Base-by-base conservation (phyloP, 495 filamentous ascomycete species). In the Pyrenula aspistea region DNA sequence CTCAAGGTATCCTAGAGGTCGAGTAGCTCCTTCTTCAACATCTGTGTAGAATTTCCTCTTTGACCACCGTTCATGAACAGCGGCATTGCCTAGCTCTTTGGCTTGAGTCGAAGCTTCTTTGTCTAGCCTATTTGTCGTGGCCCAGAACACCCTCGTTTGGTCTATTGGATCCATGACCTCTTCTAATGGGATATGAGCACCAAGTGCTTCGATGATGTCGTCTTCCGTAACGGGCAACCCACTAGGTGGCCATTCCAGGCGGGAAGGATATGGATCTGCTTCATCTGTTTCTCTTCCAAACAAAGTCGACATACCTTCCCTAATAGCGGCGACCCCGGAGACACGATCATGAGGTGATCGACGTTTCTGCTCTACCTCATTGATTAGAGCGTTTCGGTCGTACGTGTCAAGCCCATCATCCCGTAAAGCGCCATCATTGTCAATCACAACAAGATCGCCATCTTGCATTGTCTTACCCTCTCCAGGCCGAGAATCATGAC, bases 31-130 rank as follows among this genome's bases (percentile, higher is more conserved):
- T 64, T 90, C 87, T 70, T 89, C 87, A 63, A 89, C 86, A 49
- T 91, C 88, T 21, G 86, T 76, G 61, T 91, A 91, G 61, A 91
- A 91, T 24, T 82, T 81, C 54, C 88, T 73, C 53, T 82, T 75
- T 59, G 79, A 79, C 85, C 86, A 88, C 52, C 87, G 81, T 56
- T 92, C 83, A 59, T 85, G 75, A 19, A 87, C 74, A 53, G 78
- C 81, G 53, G 73, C 74, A 21, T 68, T 69, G n/a, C 75, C 70
- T 31, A 67, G 61, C 24, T 72, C 67, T 50, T 74, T 62, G 10
- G 71, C 59, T 11, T 52, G 2, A 4, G 52, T 66, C 51, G 66
- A 65, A n/a, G 71, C 68, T 52, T 73, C 71, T 49, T 70, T 67
- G 48, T 63, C 71, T 61, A 78, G 67, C 56, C 74, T 64, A 50